These are phyloP conservation scores for Penicillium sclerotiorum DNA, from an alignment of 2,329 filamentous ascomycete species.

Conservation along the genomic window DNA sequence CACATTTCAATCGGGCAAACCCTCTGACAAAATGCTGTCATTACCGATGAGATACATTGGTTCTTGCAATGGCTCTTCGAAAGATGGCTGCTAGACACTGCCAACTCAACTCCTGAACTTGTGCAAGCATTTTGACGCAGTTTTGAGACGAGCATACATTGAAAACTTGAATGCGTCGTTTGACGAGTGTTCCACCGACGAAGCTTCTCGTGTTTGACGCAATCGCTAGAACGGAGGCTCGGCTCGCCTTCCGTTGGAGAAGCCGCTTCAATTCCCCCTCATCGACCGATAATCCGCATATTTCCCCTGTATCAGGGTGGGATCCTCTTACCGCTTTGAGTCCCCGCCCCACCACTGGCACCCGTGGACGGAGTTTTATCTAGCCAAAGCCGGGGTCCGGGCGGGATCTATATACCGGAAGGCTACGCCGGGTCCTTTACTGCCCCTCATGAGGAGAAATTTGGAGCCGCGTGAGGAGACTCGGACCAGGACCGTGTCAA, in stretches of 20 bases:
- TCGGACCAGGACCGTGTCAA: neutral
- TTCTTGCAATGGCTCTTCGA: too few species aligned
- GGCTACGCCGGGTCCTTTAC: neutral
- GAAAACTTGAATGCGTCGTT: too few species aligned
- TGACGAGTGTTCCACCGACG: too few species aligned
- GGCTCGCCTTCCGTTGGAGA: slow-evolving; percentile 6
- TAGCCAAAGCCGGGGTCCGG: neutral
- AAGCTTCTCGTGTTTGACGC: too few species aligned
- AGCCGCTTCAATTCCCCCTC: neutral
- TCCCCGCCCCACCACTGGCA: slow-evolving; percentile 11
- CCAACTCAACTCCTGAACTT: too few species aligned
- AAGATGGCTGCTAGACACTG: too few species aligned
- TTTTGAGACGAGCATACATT: too few species aligned
- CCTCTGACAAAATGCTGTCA: too few species aligned
- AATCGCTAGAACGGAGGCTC: neutral
- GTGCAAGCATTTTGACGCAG: too few species aligned
- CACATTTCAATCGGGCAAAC: too few species aligned
- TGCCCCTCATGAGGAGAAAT: slow-evolving; percentile 19
- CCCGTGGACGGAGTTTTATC: neutral
- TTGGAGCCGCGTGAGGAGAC: slow-evolving; percentile 10
- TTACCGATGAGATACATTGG: too few species aligned
- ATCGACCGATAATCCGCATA: neutral
- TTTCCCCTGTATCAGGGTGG: neutral
- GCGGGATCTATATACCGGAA: neutral
- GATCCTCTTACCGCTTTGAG: slow-evolving; percentile 6